Evolutionary conservation across 2,329 filamentous ascomycete species (phyloP), one percentile per base, ranked within the genome.

Genomic region (Chaetomiaceae sp.): DNA sequence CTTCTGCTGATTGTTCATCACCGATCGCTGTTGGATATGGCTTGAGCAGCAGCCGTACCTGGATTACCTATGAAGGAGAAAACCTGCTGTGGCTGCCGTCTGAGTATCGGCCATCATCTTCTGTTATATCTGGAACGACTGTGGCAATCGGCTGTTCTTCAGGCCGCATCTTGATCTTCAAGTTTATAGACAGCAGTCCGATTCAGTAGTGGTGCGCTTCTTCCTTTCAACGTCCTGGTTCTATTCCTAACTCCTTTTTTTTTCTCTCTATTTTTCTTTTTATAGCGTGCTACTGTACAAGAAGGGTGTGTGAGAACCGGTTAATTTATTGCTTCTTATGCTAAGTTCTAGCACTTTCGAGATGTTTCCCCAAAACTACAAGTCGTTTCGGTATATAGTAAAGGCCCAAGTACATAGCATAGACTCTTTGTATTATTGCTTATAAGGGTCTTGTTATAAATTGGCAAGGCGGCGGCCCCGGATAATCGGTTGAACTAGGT

Each of bases 221-320:
- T 34, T 29, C 14, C 12, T 34, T 14, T 37, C 18, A 19, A 37
- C 19, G 18, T 34, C 9, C 24, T 26, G 29, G 24, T 14, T 42
- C 15, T 33, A 11, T 15, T 34, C 24, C 15, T 14, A 15, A 40
- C 19, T 42, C n/a, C 29, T 24, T 11, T 34, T 17, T 18, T 34
- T 32, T n/a, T 34, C 30, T 37, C 4, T 33, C 5, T 15, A 15
- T 34, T 17, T 30, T 34, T 42, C 30, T 14, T 42, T 26, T 33
- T 30, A 34, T 33, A 42, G 39, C 29, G 39, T 42, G 39, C 39
- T n/a, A 42, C 39, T n/a, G n/a, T n/a, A n/a, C n/a, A 34, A n/a
- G 39, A 42, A 24, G 27, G 39, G 39, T 42, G 29, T 42, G 27
- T 29, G 39, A 42, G 29, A 17, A 34, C 39, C 18, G 27, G 9